These are phyloP conservation scores for Colletotrichum musae DNA, from an alignment of 2,329 filamentous ascomycete genomes.

Conservation along the genomic window DNA sequence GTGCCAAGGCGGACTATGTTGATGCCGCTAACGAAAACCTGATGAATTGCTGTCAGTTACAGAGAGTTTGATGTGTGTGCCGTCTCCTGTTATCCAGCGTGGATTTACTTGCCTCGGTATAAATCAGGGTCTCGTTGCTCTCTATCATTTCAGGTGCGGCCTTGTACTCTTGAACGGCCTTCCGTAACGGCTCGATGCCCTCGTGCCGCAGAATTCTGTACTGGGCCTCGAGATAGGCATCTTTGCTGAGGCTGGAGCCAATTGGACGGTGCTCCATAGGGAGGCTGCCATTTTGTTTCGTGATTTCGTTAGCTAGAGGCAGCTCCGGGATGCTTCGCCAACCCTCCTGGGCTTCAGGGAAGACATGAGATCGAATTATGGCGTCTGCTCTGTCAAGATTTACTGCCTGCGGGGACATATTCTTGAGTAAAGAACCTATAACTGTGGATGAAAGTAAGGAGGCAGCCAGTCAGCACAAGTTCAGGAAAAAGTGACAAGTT, in stretches of 20 bases:
- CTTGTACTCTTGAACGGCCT: slow-evolving; percentile 72
- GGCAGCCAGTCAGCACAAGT: neutral
- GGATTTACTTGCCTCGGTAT: slow-evolving; percentile 72
- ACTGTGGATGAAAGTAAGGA: neutral
- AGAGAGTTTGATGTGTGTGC: neutral
- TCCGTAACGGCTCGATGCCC: slow-evolving; percentile 76
- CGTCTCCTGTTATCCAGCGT: neutral
- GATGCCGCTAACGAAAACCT: slow-evolving; percentile 17
- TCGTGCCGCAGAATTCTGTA: slow-evolving; percentile 85
- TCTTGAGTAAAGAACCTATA: neutral
- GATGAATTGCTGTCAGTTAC: neutral
- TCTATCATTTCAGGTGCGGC: slow-evolving; percentile 70
- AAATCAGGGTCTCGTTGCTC: slow-evolving; percentile 71
- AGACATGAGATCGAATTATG: slow-evolving; percentile 1
- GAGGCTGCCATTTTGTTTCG: slow-evolving; percentile 49
- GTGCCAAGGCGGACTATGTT: slow-evolving; percentile 64
- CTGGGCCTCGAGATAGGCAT: slow-evolving; percentile 79
- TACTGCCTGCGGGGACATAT: neutral
- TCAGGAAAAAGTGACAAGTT: too few relatives aligned
- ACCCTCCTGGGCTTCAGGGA: neutral
- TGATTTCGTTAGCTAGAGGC: slow-evolving; percentile 68
- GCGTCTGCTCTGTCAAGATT: neutral
- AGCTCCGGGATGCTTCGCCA: slow-evolving; percentile 62
- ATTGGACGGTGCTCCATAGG: slow-evolving; percentile 68
- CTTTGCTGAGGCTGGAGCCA: slow-evolving; percentile 71